Base-by-base conservation (phyloP, 2,329 filamentous ascomycete species). In the Alternaria gansuensis region DNA sequence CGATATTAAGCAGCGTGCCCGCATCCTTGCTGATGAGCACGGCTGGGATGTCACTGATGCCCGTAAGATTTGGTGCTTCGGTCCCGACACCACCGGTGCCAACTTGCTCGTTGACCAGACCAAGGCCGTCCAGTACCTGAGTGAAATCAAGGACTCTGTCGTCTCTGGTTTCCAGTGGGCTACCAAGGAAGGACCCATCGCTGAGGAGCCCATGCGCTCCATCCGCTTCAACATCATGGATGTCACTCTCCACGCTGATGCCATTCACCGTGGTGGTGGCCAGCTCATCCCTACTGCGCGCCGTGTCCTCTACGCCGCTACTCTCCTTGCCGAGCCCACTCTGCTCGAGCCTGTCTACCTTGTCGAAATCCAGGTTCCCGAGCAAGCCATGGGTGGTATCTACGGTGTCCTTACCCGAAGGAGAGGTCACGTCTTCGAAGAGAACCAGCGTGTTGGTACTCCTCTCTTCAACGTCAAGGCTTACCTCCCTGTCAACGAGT, bases 131-230 rank as follows among this genome's bases (percentile, higher is more conserved):
- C 95, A 99, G 87, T 99, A 98, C 90, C 88, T 99, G 79, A 95
- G 92, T 86, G 95, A 99, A 91, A 99, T 99, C 89, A 99, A 99
- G 91, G 95, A 99, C 80, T 98, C 94, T 63, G 90, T 98, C 74
- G 93, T 98, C 79, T 98, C 95, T 73, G 95, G 95, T 89, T 99
- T 99, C 93, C 95, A 99, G 84, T 99, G 95, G 95, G 95, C 95
- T 72, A 92, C 92, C 75, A 90, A 94, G 80, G 95, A 99, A 88
- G 95, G 95, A 86, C 95, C 95, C 77, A 84, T 99, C 79, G 93
- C 91, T 74, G 95, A 99, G 85, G 95, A 99, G 89, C 95, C 95
- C 76, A 94, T 99, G 93, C 92, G 95, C 80, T 90, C 90, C 72
- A 83, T 96, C 82, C 92, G 95, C 85, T 99, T 96, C 88, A 99